phyloP scores from a whole-genome alignment of 768 basidiomycete genomes.

The Pholiota conissans region DNA sequence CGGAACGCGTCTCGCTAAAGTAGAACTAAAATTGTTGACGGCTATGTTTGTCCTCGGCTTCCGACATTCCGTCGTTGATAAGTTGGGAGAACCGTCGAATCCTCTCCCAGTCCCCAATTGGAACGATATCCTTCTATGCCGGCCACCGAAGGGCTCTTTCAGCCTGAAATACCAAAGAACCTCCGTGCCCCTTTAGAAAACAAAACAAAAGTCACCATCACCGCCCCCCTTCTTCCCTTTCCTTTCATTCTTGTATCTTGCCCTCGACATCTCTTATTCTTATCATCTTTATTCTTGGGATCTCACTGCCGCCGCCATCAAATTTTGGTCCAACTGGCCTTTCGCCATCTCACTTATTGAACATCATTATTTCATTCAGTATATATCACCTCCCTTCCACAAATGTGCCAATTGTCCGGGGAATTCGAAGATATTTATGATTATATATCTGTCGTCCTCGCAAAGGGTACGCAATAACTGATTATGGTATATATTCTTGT shows the following conservation, averaged over 20 bases:
- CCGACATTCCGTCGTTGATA: slow-evolving; percentile 58
- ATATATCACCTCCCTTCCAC: slow-evolving; percentile 4
- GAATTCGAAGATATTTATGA: slow-evolving; percentile 6
- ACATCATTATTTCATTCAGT: no score
- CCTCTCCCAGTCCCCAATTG: slow-evolving; percentile 63
- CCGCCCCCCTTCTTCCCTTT: not conserved
- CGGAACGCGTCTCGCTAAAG: slow-evolving; percentile 71
- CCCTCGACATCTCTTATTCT: slow-evolving; percentile 1
- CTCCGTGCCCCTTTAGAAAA: slow-evolving; percentile 31
- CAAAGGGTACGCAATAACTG: slow-evolving; percentile 3
- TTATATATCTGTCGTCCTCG: slow-evolving; percentile 11
- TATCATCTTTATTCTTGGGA: slow-evolving; percentile 3
- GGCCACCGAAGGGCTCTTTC: slow-evolving; percentile 56
- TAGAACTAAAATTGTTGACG: slow-evolving; percentile 71
- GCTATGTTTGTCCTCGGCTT: slow-evolving; percentile 70
- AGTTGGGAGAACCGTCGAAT: slow-evolving; percentile 40
- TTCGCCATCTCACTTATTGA: no score
- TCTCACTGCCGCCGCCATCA: slow-evolving; percentile 2
- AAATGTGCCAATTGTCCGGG: not conserved
- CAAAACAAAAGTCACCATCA: not conserved
- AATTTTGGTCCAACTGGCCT: slow-evolving; percentile 1
- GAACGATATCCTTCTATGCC: slow-evolving; percentile 75
- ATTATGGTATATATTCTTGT: slow-evolving; percentile 9
- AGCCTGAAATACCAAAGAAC: slow-evolving; percentile 51
- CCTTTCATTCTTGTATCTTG: not conserved